Conservation (phyloP, 2,329 filamentous ascomycete species). For the Apiospora koreana region DNA sequence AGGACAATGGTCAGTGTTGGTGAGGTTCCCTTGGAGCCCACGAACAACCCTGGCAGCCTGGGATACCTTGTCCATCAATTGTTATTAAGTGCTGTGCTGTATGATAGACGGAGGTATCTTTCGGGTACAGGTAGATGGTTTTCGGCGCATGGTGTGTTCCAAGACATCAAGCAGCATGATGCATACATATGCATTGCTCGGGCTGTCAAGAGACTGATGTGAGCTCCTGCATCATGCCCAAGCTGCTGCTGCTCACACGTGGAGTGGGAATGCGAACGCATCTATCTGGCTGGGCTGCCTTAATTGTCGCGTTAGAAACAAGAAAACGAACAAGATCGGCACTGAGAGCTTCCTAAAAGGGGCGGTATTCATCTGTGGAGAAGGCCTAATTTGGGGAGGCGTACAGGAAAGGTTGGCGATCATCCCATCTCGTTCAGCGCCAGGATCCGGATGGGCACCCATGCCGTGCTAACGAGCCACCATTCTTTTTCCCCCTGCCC, state of each 20-base stretch:
- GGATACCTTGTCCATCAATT: no score
- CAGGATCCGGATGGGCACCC: background rate
- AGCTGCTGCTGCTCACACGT: background rate
- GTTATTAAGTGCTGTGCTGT: background rate
- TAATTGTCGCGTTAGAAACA: background rate
- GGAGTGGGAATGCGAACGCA: background rate
- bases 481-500: background rate
- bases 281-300: background rate
- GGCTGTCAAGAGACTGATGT: background rate
- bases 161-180: background rate
- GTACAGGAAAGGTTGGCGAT: background rate
- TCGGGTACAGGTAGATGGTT: background rate
- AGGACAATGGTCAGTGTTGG: background rate
- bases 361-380: background rate
- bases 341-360: background rate
- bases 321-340: background rate
- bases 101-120: background rate
- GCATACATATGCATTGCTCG: background rate
- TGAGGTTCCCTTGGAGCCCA: no score
- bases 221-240: background rate
- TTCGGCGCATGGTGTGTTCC: background rate
- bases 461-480: background rate
- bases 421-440: background rate
- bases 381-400: background rate
- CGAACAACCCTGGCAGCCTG: no score